Base-by-base conservation (phyloP, 805 yeast species). In the Schwanniomyces pseudopolymorphus region DNA sequence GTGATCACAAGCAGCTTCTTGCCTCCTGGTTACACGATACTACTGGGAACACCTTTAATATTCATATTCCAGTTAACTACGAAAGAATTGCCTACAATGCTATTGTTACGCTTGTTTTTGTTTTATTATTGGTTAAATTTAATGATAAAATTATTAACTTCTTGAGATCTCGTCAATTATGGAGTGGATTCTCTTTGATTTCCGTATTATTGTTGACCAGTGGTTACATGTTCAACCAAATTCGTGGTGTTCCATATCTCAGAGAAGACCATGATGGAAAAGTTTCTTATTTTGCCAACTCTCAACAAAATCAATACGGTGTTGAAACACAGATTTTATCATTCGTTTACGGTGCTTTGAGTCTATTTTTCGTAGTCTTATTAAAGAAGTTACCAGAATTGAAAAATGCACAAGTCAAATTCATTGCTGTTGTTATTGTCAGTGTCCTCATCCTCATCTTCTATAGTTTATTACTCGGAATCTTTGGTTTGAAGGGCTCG, bases 211-310 rank as follows among this genome's bases (percentile, higher is more conserved):
- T 90, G 55, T 87, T 91, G 74, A 82, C 80, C 40, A 75, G 92
- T 6, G 99, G 99, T 14, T 87, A 90, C 69, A 94, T 94, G 99
- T 94, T 83, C 78, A 91, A 89, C 64, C 79, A 80, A 54, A 94
- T 94, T 52, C 81, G 97, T 65, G 78, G 79, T 33, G 76, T 84
- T 5, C 90, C 77, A 67, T 87, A 84, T 60, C 72, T 84, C 36
- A 76, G 77, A 53, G 74, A 70, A 27, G 66, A 61, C 20, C 58
- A 53, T 7, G 62, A 74, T 39, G 79, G 79, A 8, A 44, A 49
- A 1, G 61, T 59, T 3, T 61, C 61, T 7, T 78, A 75, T 52
- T 65, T 77, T 49, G 51, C 62, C 2, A 71, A 74, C 4, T 89
- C 89, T 28, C 90, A 87, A 57, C 87, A 85, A 59, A 72, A 70